Evolutionary conservation across 2,329 filamentous ascomycete species (phyloP), one percentile per base, ranked within the genome.

Genomic region (Chaetomium olivaceum): DNA sequence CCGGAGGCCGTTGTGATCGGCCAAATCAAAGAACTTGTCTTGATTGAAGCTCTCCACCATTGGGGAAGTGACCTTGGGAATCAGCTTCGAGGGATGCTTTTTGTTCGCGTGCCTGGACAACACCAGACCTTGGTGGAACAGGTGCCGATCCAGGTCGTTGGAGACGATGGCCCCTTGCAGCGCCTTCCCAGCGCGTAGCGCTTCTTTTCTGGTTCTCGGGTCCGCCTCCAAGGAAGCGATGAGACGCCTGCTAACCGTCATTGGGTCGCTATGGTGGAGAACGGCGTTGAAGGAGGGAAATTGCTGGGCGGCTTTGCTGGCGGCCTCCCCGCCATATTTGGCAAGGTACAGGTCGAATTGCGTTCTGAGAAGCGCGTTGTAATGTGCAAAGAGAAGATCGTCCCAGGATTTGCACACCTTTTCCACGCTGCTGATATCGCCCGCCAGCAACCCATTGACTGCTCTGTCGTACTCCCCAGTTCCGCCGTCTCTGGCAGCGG

Each of bases 401-500:
- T 97, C 92, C 89, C 93, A 96, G 25, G 84, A 87, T 59, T 85
- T 83, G 74, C 91, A 93, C 48, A 94, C 87, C 69, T 87, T 86
- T 73, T 91, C 88, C 12, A 96, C 91, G 60, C 90, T 91, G 46
- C 85, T 80, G 58, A 93, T 84, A 74, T 97, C 92, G 58, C 95
- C 95, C 51, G 91, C 90, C n/a, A 99, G 83, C 14, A 97, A 80
- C 31, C 92, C 94, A 74, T 97, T 97, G 0, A 97, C 92, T 21
- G 94, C 95, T 63, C 89, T 87, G 78, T 99, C 93, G 73, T 93
- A 94, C 60, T 90, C 86, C 71, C 91, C 89, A 0, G 85, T 85
- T 29, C 87, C 87, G 2, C 88, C 87, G 59, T 90, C 87, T 25
- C 90, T 88, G 60, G 91, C 89, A 57, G 89, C 75, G 23, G 87